phyloP scores from a whole-genome alignment of 495 filamentous ascomycete genomes.

The Lophiostoma macrostomum region DNA sequence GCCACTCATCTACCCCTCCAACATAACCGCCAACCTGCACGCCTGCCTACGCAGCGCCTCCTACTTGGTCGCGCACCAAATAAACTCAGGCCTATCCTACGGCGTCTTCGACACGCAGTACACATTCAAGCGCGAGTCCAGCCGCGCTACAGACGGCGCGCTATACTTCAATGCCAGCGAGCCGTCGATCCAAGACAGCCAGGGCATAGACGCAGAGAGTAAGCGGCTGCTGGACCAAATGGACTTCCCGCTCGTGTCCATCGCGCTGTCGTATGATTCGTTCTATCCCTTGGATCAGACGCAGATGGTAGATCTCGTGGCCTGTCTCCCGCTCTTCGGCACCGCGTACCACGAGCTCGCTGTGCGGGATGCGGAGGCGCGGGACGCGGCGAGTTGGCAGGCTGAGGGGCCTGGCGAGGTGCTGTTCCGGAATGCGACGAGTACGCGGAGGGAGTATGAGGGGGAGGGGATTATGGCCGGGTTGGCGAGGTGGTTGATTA shows the following conservation, averaged over 20 bases:
- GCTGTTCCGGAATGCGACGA: constrained; percentile 43
- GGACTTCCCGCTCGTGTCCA: constrained; percentile 47
- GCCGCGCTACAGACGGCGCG: constrained; percentile 40
- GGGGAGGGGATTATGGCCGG: constrained; percentile 40
- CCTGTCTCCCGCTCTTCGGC: constrained; percentile 37
- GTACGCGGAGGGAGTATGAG: constrained; percentile 39
- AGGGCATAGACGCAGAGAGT: constrained; percentile 36
- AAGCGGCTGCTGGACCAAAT: constrained; percentile 48
- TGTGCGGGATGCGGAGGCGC: constrained; percentile 25
- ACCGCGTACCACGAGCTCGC: constrained; percentile 30
- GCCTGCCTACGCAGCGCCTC: constrained; percentile 5
- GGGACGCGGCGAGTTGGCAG: constrained; percentile 30
- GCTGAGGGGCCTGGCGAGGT: constrained; percentile 38
- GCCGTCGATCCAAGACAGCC: neutral
- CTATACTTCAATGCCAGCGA: constrained; percentile 44
- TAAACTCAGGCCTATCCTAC: constrained; percentile 44
- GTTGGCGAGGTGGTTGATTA: constrained; percentile 43
- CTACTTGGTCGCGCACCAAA: constrained; percentile 38
- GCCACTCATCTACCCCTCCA: constrained; percentile 35
- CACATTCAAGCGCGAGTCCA: constrained; percentile 44
- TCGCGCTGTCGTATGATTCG: constrained; percentile 44
- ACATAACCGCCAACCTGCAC: constrained; percentile 33
- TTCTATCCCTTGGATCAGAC: constrained; percentile 36
- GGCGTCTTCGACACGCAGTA: constrained; percentile 50
- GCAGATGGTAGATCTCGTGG: constrained; percentile 34